A percentile compares a stretch with the other conserved stretches of the same genome.
Conservation (phyloP, 1,284 basidiomycete species). For the Testicularia cyperi region DNA sequence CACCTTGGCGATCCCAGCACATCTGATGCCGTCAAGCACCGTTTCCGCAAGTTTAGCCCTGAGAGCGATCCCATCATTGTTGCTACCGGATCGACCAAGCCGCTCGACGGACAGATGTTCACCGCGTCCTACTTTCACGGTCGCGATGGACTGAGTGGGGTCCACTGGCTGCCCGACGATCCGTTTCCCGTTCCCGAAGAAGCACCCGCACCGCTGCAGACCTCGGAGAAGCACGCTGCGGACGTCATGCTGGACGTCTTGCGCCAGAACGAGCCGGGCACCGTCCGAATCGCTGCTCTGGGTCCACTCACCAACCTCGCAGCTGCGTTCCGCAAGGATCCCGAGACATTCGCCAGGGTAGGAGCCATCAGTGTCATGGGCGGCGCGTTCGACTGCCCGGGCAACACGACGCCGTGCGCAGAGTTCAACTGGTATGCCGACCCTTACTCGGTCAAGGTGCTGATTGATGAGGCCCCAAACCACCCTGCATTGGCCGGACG, state of each 20-base stretch:
- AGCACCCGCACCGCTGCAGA: constrained; percentile 54
- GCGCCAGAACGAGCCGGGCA: constrained; percentile 66
- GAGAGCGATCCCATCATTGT: constrained; percentile 28
- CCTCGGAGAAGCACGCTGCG: constrained; percentile 64
- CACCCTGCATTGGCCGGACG: constrained; percentile 11
- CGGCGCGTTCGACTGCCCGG: constrained; percentile 90
- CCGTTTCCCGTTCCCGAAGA: constrained; percentile 42
- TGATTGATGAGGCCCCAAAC: constrained; percentile 42
- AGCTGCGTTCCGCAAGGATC: constrained; percentile 68
- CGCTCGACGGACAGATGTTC: constrained; percentile 74
- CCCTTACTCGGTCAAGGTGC: constrained; percentile 71
- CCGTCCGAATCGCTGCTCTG: constrained; percentile 78
- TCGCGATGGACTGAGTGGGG: constrained; percentile 54
- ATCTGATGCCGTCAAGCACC: constrained; percentile 59
- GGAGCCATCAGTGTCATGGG: constrained; percentile 85
- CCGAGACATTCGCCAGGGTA: constrained; percentile 66
- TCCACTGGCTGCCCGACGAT: constrained; percentile 39
- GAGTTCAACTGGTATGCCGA: constrained; percentile 93
- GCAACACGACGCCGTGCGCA: constrained; percentile 70
- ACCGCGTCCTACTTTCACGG: constrained; percentile 74
- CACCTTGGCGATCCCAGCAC: constrained; percentile 69
- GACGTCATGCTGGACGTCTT: constrained; percentile 74
- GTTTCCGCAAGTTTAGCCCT: constrained; percentile 16
- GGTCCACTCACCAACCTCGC: constrained; percentile 89
- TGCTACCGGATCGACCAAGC: constrained; percentile 60